Base-by-base conservation (phyloP, 805 yeast genomes). In the Kodamaea hsintzibuensis region DNA sequence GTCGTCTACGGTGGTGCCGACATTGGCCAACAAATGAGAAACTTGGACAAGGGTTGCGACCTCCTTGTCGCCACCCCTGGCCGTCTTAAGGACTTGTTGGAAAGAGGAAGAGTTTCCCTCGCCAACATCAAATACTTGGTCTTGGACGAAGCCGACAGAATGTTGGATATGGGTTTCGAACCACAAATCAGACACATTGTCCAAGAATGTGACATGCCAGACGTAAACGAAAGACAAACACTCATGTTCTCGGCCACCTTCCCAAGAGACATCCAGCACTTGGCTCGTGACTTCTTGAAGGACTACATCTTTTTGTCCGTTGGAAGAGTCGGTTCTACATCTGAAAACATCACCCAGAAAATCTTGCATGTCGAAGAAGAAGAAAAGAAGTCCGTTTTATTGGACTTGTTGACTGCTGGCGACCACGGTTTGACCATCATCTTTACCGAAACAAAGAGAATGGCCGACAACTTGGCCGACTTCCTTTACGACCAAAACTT, bases 131-230 rank as follows among this genome's bases (percentile, higher is more conserved):
- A 89, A 74, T 95, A 90, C 76, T 83, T 95, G 72, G 98, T 95
- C 51, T 82, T 95, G 63, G 99, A 93, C 77, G 99, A 93, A 82
- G 99, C 99, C 69, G 99, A 95, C 79, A 90, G 99, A 82, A 95
- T 95, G 99, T 86, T 95, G 79, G 99, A 95, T 85, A 95, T 95
- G 98, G 99, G 99, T 83, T 95, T 95, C 80, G 99, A 95, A 81
- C 98, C 98, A 61, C 99, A 95, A 82, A 95, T 95, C 71, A 90
- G 99, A 84, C 89, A 91, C 73, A 93, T 95, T 69, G 99, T 95
- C 58, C 96, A 93, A 76, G 96, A 89, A 62, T 92, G 96, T 81
- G 98, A 91, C 73, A 95, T 95, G 99, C 98, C 99, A 58, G 85
- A 80, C 60, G 96, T 89, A 54, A 79, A 82, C 57, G 82, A 88